phyloP scores from a whole-genome alignment of 2,329 filamentous ascomycete species.

The Exophiala lecanii-corni region DNA sequence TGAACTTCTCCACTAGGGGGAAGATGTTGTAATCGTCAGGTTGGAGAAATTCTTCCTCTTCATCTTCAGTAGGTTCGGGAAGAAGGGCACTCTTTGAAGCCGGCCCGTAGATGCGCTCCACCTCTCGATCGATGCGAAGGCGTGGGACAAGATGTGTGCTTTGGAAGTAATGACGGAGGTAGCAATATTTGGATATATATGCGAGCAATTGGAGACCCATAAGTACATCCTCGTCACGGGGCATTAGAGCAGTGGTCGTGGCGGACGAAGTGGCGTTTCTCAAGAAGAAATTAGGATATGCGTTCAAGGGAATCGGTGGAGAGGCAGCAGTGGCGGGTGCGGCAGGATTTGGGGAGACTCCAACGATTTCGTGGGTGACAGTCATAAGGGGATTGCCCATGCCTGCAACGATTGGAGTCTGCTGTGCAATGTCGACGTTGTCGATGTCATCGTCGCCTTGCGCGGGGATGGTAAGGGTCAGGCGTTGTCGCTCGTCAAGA shows the following conservation, averaged over 20 bases:
- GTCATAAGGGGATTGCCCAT: constrained; percentile 67
- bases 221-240: constrained; percentile 91
- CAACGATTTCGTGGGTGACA: constrained; percentile 63
- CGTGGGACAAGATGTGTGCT: constrained; percentile 88
- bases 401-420: constrained; percentile 77
- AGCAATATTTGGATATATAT: constrained; percentile 98
- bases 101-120: constrained; percentile 72
- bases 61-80: constrained; percentile 53
- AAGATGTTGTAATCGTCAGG: constrained; percentile 98
- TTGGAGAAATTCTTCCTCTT: constrained; percentile 81
- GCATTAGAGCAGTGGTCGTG: constrained; percentile 82
- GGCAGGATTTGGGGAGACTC: constrained; percentile 69
- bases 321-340: constrained; percentile 62
- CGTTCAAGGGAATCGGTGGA: constrained; percentile 65
- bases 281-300: constrained; percentile 75
- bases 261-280: constrained; percentile 63
- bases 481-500: constrained; percentile 39
- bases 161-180: constrained; percentile 91
- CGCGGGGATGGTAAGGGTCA: constrained; percentile 67
- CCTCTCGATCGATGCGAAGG: constrained; percentile 82
- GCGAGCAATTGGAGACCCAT: constrained; percentile 96
- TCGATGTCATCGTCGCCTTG: constrained; percentile 80
- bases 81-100: constrained; percentile 39
- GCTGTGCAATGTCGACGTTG: constrained; percentile 90
- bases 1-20: constrained; percentile 96